These are phyloP conservation scores for Blastobotrys terrestris DNA, from an alignment of 805 yeast species.

Conservation along the genomic window DNA sequence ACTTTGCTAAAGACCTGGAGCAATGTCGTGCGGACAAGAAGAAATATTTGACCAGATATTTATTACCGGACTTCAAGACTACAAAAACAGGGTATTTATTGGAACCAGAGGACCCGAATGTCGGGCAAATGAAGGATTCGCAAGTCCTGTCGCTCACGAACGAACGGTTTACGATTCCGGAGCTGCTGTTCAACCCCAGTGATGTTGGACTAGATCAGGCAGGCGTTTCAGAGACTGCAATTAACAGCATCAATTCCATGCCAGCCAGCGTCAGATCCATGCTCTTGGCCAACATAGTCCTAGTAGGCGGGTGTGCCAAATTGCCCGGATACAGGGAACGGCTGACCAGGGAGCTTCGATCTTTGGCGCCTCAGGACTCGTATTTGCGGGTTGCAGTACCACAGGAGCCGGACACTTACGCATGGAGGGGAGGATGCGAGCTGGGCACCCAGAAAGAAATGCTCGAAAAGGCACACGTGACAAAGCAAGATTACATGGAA, in stretches of 20 bases:
- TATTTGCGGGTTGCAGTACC: slow-evolving; percentile 28
- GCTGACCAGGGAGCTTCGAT: slow-evolving; percentile 34
- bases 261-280: slow-evolving; percentile 70
- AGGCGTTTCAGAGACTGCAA: slow-evolving; percentile 66
- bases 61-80: slow-evolving; percentile 81
- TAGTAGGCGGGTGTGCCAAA: slow-evolving; percentile 78
- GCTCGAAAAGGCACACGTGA: slow-evolving; percentile 49
- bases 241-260: slow-evolving; percentile 59
- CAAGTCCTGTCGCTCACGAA: slow-evolving; percentile 68
- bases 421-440: slow-evolving; percentile 53
- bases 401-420: slow-evolving; percentile 38
- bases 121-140: slow-evolving; percentile 33
- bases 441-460: slow-evolving; percentile 35
- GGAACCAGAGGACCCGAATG: slow-evolving; percentile 20
- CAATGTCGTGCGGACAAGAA: slow-evolving; percentile 22
- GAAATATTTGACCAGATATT: slow-evolving; percentile 43
- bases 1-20: slow-evolving; percentile 46
- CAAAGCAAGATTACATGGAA: slow-evolving; percentile 78
- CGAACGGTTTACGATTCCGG: slow-evolving; percentile 87
- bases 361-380: slow-evolving; percentile 30
- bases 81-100: slow-evolving; percentile 67
- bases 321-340: slow-evolving; percentile 63
- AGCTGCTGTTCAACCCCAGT: slow-evolving; percentile 78
- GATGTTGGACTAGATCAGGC: slow-evolving; percentile 71
- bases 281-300: slow-evolving; percentile 67